phyloP scores from a whole-genome alignment of 2,329 filamentous ascomycete species.

The Alternaria arborescens region DNA sequence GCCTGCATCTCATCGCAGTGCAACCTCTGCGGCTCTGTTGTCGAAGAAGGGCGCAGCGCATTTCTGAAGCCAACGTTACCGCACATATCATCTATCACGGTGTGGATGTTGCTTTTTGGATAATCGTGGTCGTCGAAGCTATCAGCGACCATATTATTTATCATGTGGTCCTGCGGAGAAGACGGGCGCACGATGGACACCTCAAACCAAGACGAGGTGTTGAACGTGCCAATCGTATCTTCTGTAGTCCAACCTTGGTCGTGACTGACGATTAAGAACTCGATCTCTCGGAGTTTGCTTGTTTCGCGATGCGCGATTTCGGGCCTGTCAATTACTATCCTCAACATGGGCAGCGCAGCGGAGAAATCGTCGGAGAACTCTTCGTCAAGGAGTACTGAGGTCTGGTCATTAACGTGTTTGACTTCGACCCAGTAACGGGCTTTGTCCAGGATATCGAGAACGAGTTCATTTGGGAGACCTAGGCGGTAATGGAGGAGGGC shows the following conservation, averaged over 20 bases:
- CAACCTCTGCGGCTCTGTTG: slow-evolving; percentile 18
- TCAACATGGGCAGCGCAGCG: slow-evolving; percentile 14
- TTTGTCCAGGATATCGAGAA: slow-evolving; percentile 24
- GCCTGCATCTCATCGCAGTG: slow-evolving; percentile 23
- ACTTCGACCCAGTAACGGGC: slow-evolving; percentile 25
- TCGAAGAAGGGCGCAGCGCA: slow-evolving; percentile 12
- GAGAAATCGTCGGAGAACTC: slow-evolving; percentile 16
- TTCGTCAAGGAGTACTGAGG: slow-evolving; percentile 11
- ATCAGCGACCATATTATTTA: not conserved
- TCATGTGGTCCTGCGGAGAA: too few relatives aligned
- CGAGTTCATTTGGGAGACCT: slow-evolving; percentile 24
- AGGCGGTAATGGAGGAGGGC: slow-evolving; percentile 16
- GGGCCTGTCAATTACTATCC: not conserved
- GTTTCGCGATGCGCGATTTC: not conserved
- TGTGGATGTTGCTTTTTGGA: slow-evolving; percentile 1
- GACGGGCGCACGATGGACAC: slow-evolving; percentile 18
- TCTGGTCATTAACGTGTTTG: not conserved
- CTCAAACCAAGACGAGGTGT: slow-evolving; percentile 35
- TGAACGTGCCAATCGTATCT: slow-evolving; percentile 17
- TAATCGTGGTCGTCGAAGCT: not conserved
- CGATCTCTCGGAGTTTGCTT: slow-evolving; percentile 24
- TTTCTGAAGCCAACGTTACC: slow-evolving; percentile 1
- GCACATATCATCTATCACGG: not conserved
- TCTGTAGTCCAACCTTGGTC: slow-evolving; percentile 34
- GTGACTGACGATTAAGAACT: slow-evolving; percentile 29